Conservation (phyloP, 73 alveolate genomes). For the Stentor coeruleus region DNA sequence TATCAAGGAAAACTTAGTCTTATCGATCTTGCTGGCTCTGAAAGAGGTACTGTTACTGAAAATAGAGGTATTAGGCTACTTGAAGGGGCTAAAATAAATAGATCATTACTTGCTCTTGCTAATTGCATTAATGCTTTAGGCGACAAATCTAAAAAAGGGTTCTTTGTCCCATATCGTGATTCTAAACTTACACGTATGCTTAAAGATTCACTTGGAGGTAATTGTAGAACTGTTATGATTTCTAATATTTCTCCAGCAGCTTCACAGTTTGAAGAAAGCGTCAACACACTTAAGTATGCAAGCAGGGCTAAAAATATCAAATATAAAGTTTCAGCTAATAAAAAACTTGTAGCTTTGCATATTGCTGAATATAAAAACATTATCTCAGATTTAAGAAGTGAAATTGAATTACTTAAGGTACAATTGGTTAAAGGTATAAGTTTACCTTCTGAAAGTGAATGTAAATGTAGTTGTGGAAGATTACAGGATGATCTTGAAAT, state of each 20-base stretch:
- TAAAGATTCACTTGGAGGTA: slow-evolving; percentile 89
- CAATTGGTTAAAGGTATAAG: slow-evolving; percentile 45
- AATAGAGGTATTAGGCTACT: slow-evolving; percentile 80
- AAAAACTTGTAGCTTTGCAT: slow-evolving; percentile 75
- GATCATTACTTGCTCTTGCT: slow-evolving; percentile 76
- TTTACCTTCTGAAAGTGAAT: slow-evolving; percentile 29
- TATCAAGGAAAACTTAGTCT: slow-evolving; percentile 62
- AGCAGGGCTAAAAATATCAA: slow-evolving; percentile 89
- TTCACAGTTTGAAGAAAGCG: slow-evolving; percentile 83
- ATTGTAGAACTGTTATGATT: slow-evolving; percentile 89
- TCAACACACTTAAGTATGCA: slow-evolving; percentile 88
- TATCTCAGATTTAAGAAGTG: slow-evolving; percentile 70
- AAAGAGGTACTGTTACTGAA: slow-evolving; percentile 83
- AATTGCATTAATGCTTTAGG: slow-evolving; percentile 87
- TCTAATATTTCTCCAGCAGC: slow-evolving; percentile 84
- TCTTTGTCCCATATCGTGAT: slow-evolving; percentile 82
- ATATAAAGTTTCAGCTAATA: slow-evolving; percentile 78
- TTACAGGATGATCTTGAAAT: slow-evolving; percentile 47
- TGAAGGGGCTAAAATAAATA: slow-evolving; percentile 92
- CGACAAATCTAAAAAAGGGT: slow-evolving; percentile 71
- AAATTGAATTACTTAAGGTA: slow-evolving; percentile 57
- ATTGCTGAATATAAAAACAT: slow-evolving; percentile 74
- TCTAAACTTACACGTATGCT: slow-evolving; percentile 82
- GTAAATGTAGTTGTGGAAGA: slow-evolving; percentile 39
- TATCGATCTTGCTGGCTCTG: slow-evolving; percentile 91